phyloP scores from a whole-genome alignment of 2,329 filamentous ascomycete species.

The Penicillium sp. region DNA sequence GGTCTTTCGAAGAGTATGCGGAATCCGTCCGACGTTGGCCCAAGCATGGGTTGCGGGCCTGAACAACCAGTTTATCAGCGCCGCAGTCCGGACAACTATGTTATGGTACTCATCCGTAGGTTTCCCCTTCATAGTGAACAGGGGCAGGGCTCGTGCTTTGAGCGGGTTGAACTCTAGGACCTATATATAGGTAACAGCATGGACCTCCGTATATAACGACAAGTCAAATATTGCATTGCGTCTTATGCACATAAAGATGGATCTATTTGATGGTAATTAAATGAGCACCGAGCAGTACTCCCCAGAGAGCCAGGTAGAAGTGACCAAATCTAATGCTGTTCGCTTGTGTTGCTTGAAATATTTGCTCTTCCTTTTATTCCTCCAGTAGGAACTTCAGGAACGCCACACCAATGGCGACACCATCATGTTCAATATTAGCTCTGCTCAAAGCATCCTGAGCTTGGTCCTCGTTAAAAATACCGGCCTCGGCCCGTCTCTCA shows the following conservation, averaged over 20 bases:
- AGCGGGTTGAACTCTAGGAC: background rate
- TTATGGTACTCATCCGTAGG: background rate
- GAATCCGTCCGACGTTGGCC: too few species aligned
- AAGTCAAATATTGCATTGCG: background rate
- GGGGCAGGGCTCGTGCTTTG: too few species aligned
- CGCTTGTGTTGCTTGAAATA: background rate
- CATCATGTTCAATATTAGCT: constrained; percentile 69
- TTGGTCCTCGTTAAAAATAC: constrained; percentile 67
- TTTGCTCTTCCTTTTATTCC: constrained; percentile 15
- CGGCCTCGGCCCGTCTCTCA: constrained; percentile 59
- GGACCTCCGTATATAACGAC: background rate
- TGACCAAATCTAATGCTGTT: background rate
- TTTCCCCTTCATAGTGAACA: background rate
- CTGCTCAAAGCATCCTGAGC: constrained; percentile 67
- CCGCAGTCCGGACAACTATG: too few species aligned
- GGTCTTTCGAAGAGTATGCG: too few species aligned
- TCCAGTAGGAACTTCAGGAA: constrained; percentile 77
- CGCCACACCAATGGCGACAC: constrained; percentile 67
- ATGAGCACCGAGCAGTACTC: background rate
- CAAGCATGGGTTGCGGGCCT: too few species aligned
- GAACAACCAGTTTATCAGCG: too few species aligned
- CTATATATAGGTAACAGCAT: background rate
- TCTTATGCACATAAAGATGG: background rate
- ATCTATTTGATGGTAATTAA: background rate
- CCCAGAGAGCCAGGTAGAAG: background rate